Evolutionary conservation across 176 grass and related monocot genomes (phyloP), one percentile per base, ranked within the genome.

Genomic region (Elaeis guineensis): DNA sequence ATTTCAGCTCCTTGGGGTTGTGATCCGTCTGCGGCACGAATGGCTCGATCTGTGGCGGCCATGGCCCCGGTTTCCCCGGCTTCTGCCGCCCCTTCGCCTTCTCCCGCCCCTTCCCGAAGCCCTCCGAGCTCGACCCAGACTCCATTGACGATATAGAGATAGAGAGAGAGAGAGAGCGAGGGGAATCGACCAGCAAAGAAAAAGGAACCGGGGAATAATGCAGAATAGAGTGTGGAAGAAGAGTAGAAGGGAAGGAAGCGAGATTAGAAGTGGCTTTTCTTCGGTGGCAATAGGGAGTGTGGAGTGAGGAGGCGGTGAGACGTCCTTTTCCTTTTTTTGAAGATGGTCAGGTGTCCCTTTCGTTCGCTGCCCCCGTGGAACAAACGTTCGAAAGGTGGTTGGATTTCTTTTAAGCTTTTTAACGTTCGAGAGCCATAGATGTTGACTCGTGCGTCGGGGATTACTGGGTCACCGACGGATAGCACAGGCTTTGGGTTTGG

Each of bases 1-100:
- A 85, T 30, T 70, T 68, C n/a, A 98, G 70, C 9, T 91, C 93
- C 29, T 69, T 78, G 49, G 93, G 93, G 81, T 76, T 98, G 76
- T 86, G 87, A 70, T 98, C 93, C 11, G 28, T 67, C 67, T 68
- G 85, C 20, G 80, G 55, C 24, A 82, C 56, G 73, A 92, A 97
- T 18, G 81, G 93, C 58, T 86, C 87, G 75, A 97, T 86, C 51
- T 17, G 18, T 14, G 20, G 72, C n/a, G 50, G 69, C 80, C 65
- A 65, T 17, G 72, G 64, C n/a, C 78, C 72, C 20, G 65, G 72
- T 14, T 59, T 64, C n/a, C 78, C 72, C 20, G 65, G 72, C 17
- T 59, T 64, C 72, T 5, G 65, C 15, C n/a, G 25, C 28, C 28
- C 49, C 55, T 52, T 54, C 55, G 22, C 32, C 3, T 53, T 49